Conservation (phyloP, 345 rosid species). For the Dovyalis caffra region DNA sequence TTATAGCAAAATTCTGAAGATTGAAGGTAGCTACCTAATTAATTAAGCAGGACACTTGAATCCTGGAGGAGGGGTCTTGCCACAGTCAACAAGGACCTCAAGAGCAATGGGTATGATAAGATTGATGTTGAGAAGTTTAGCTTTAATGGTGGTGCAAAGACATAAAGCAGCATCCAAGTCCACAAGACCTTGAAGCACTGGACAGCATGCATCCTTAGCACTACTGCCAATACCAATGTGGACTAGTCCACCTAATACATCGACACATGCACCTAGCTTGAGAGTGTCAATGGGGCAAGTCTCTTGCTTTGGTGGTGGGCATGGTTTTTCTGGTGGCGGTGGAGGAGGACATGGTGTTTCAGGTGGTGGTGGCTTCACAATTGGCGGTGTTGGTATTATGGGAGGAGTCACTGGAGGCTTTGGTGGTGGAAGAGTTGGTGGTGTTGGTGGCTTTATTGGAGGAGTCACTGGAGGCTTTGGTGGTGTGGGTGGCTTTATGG, state of each 20-base stretch:
- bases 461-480: slow-evolving; percentile 1
- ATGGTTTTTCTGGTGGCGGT: slow-evolving; percentile 34
- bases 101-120: slow-evolving; percentile 81
- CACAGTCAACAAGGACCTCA: slow-evolving; percentile 74
- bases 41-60: slow-evolving; percentile 58
- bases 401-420: slow-evolving; percentile 37
- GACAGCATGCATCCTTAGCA: slow-evolving; percentile 79
- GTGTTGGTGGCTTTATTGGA: slow-evolving; percentile 24
- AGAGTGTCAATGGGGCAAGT: slow-evolving; percentile 78
- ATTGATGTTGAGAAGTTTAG: slow-evolving; percentile 70
- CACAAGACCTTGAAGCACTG: slow-evolving; percentile 63
- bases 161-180: slow-evolving; percentile 89
- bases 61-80: slow-evolving; percentile 67
- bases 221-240: slow-evolving; percentile 72
- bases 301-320: slow-evolving; percentile 27
- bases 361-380: slow-evolving; percentile 1
- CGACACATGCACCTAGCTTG: slow-evolving; percentile 83
- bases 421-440: slow-evolving; percentile 5
- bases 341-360: slow-evolving; percentile 34
- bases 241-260: slow-evolving; percentile 74
- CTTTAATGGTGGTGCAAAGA: slow-evolving; percentile 80
- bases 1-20: not conserved
- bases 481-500: slow-evolving; percentile 4
- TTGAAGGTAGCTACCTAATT: not conserved
- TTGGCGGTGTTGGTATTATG: slow-evolving; percentile 2